phyloP scores from a whole-genome alignment of 805 yeast genomes.

The Ogataea paraovalis region DNA sequence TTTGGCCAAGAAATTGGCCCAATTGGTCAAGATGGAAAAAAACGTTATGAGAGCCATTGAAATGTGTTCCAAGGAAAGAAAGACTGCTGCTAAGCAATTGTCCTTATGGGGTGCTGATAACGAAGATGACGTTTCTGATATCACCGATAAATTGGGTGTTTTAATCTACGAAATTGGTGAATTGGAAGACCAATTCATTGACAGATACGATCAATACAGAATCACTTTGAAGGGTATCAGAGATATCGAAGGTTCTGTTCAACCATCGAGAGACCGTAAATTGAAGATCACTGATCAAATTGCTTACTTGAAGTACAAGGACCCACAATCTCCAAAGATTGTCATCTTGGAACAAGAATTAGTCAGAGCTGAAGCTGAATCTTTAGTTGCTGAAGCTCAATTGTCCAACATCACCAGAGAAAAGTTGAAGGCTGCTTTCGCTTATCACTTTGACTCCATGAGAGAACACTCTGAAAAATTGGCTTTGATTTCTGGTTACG shows the following conservation, averaged over 20 bases:
- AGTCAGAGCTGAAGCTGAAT: conserved; percentile 98
- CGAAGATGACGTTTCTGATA: conserved; percentile 95
- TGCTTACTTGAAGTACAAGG: conserved; percentile 97
- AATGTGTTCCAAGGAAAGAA: conserved; percentile 87
- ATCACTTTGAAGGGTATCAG: conserved; percentile 90
- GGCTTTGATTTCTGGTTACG: conserved; percentile 97
- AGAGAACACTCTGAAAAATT: conserved; percentile 95
- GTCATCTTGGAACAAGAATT: conserved; percentile 95
- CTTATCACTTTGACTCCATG: conserved; percentile 92
- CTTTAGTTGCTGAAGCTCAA: conserved; percentile 98
- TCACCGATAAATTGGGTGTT: conserved; percentile 96
- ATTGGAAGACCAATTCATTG: conserved; percentile 96
- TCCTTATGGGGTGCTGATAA: conserved; percentile 97
- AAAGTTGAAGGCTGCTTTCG: conserved; percentile 94
- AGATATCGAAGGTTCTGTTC: conserved; percentile 96
- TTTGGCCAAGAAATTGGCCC: conserved; percentile 85
- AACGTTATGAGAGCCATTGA: conserved; percentile 92
- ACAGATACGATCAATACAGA: conserved; percentile 97
- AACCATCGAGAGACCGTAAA: conserved; percentile 97
- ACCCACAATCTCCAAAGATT: conserved; percentile 95
- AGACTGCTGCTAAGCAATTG: conserved; percentile 94
- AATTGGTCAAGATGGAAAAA: conserved; percentile 93
- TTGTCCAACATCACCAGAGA: conserved; percentile 97
- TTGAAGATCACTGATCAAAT: conserved; percentile 96
- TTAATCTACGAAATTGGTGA: conserved; percentile 94